Base-by-base conservation (phyloP, 345 rosid genomes). In the Orychophragmus violaceus region DNA sequence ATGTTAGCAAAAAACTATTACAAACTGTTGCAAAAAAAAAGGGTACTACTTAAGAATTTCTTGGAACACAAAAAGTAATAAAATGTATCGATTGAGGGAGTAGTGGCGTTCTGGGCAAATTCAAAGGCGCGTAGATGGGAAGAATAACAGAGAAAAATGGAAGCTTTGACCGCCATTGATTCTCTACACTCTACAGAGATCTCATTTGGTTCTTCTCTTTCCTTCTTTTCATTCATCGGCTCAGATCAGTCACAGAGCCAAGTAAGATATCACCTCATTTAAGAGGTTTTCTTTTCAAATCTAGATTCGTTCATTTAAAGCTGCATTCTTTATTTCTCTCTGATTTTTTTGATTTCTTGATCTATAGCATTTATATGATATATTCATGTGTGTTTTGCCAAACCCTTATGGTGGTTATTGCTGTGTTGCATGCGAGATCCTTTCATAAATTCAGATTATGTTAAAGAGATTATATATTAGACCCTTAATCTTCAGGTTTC, bases 71-170 rank as follows among this genome's bases (percentile, higher is more conserved):
- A n/a, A n/a, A n/a, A n/a, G n/a, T n/a, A n/a, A n/a, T n/a, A n/a
- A n/a, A n/a, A n/a, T n/a, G n/a, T n/a, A n/a, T n/a, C n/a, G n/a
- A n/a, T n/a, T n/a, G n/a, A n/a, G n/a, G n/a, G n/a, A n/a, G n/a
- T n/a, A n/a, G n/a, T n/a, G n/a, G n/a, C n/a, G n/a, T n/a, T n/a
- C n/a, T n/a, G n/a, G 74, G 83, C 70, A 74, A 68, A 58, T 74
- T 68, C 76, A 50, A 23, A 56, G 86, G 69, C 81, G 51, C 46
- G 68, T 75, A 69, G 68, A 79, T 69, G 76, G 77, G 79, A 62
- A 69, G 75, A 78, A 64, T 59, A 82, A 74, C 63, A 79, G 82
- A 78, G 69, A 77, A 80, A 76, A 50, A 77, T 74, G 87, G 89
- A 74, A 67, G n/a, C n/a, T n/a, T n/a, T n/a, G n/a, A n/a, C n/a